A percentile compares a stretch with the other conserved stretches of the same genome.
Conservation (phyloP, 2,329 filamentous ascomycete genomes). For the Fusarium globosum region DNA sequence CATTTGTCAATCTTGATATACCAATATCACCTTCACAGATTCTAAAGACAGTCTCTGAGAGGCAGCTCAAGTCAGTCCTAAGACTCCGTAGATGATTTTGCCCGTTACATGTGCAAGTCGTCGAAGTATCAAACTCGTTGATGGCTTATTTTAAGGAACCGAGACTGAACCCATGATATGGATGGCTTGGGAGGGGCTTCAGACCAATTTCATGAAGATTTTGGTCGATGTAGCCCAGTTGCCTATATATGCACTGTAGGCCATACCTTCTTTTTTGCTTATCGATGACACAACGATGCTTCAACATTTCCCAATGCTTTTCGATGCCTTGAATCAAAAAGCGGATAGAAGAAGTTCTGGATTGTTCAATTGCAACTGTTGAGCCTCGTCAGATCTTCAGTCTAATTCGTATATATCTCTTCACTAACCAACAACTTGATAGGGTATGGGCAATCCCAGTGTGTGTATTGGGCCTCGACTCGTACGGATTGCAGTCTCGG, state of each 20-base stretch:
- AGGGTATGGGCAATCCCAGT: neutral
- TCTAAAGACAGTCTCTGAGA: fast-evolving
- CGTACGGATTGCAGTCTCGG: fast-evolving
- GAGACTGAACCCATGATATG: neutral
- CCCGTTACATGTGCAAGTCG: neutral
- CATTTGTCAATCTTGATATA: neutral
- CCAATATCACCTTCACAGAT: neutral
- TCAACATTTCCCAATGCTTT: fast-evolving
- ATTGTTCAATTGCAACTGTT: neutral
- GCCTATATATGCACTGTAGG: neutral
- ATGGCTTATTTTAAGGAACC: fast-evolving
- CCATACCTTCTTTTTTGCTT: fast-evolving
- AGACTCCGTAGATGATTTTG: neutral
- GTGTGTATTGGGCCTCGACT: neutral
- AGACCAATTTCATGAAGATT: fast-evolving
- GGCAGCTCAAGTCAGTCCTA: fast-evolving
- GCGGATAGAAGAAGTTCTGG: fast-evolving
- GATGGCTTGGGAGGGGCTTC: neutral
- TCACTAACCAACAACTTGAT: neutral
- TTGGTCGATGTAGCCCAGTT: neutral
- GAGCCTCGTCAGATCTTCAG: fast-evolving
- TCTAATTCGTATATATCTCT: fast-evolving
- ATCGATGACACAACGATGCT: fast-evolving
- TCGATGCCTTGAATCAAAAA: fast-evolving
- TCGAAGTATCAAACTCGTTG: fast-evolving